Evolutionary conservation across 1,139 yeast genomes (phyloP).

Genomic region (Geotrichum candidum): DNA sequence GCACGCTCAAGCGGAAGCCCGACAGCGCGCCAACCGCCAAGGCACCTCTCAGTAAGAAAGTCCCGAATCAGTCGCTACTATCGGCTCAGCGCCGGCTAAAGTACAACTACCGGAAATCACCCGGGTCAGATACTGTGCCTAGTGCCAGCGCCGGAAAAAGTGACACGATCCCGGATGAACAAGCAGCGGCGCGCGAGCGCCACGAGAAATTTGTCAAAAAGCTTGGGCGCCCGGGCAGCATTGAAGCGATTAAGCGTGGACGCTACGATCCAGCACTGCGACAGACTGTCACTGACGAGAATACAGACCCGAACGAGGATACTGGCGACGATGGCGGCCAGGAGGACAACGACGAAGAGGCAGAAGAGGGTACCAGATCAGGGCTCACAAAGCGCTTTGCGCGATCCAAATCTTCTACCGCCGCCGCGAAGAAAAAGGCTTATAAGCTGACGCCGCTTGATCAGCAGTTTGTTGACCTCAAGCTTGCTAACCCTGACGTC

Average conservation of each 20-base stretch:
- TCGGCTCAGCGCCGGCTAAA: conserved; percentile 13
- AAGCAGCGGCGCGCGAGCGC: conserved; percentile 1
- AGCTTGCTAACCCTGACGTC: conserved; percentile 55
- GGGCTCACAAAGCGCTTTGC: not conserved
- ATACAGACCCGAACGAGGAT: not conserved
- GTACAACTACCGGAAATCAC: conserved; percentile 5
- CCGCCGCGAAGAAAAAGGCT: not conserved
- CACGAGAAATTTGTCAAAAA: conserved; percentile 20
- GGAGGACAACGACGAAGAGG: conserved; percentile 6
- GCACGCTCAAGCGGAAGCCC: not conserved
- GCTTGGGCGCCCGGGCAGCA: conserved; percentile 22
- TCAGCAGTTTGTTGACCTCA: conserved; percentile 63
- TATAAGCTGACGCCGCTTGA: conserved; percentile 67
- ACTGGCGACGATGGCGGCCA: conserved; percentile 6
- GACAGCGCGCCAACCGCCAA: not conserved
- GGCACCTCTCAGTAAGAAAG: not conserved
- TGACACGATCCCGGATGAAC: not conserved
- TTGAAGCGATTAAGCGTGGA: conserved; percentile 20
- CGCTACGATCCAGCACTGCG: conserved; percentile 5
- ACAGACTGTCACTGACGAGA: not conserved
- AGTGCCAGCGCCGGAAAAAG: not conserved
- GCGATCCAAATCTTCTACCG: not conserved
- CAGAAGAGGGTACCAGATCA: not conserved
- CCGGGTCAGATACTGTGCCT: not conserved
- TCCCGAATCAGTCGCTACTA: conserved; percentile 4